phyloP scores from a whole-genome alignment of 805 yeast species.

The Candida easanensis region DNA sequence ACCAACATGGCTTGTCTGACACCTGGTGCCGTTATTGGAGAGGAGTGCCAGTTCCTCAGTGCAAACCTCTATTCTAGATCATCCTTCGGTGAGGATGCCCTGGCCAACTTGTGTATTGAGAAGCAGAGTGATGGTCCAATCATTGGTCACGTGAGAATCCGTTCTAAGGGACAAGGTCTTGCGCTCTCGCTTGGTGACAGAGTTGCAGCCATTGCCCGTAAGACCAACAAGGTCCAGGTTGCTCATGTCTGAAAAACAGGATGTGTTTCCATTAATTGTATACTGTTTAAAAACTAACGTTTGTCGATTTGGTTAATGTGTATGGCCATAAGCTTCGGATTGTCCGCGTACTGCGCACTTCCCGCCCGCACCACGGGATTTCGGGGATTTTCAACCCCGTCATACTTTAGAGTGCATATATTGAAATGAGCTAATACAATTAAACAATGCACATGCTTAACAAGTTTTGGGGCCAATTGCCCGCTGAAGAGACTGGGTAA shows the following conservation, averaged over 20 bases:
- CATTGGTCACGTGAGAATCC: constrained; percentile 91
- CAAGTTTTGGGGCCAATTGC: too few relatives aligned
- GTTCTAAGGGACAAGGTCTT: constrained; percentile 97
- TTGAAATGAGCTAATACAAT: too few relatives aligned
- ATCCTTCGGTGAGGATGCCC: constrained; percentile 95
- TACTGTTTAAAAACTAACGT: too few relatives aligned
- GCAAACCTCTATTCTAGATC: constrained; percentile 92
- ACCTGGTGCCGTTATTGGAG: constrained; percentile 86
- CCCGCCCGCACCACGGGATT: too few relatives aligned
- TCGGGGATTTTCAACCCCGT: too few relatives aligned
- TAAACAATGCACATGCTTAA: too few relatives aligned
- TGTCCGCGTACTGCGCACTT: too few relatives aligned
- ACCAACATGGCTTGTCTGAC: constrained; percentile 95
- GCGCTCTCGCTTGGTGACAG: constrained; percentile 94
- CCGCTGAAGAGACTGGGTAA: too few relatives aligned
- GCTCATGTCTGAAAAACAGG: constrained; percentile 29
- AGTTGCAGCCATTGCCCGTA: constrained; percentile 78
- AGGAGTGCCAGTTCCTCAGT: constrained; percentile 86
- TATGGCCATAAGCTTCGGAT: too few relatives aligned
- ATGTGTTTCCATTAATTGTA: too few relatives aligned
- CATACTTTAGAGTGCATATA: too few relatives aligned
- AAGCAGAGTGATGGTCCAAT: constrained; percentile 70
- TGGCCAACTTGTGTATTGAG: constrained; percentile 94
- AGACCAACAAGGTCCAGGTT: constrained; percentile 38
- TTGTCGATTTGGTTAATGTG: too few relatives aligned